Evolutionary conservation across 2,329 filamentous ascomycete genomes (phyloP), one percentile per base, ranked within the genome.

Genomic region (Ophiostoma populinum): DNA sequence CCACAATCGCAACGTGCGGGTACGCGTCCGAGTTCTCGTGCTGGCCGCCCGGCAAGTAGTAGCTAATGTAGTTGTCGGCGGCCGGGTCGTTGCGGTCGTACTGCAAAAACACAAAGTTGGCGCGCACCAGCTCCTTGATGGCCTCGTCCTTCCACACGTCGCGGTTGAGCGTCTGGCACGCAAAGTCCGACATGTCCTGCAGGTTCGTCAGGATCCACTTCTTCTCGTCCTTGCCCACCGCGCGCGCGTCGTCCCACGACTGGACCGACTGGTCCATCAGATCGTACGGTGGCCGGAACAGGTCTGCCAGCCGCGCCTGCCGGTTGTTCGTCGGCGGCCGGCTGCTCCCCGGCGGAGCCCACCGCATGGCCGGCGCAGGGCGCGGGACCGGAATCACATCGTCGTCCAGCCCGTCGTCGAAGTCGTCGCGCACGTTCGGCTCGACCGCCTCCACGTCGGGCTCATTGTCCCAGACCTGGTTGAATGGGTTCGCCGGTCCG

Each of bases 181-280:
- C 80, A 54, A 98, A 98, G 48, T 93, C 76, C 24, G 80, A 80
- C 44, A 81, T 73, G 51, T 98, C 86, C 55, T 98, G 90, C 12
- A 98, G 75, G 52, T 98, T 95, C 42, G 94, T 83, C 46, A 98
- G 57, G 32, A 98, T 70, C 90, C 90, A 98, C 55, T 92, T 94
- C 61, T 83, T 75, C 19, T 76, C 67, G 30, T 85, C 80, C 52
- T 90, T 92, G 40, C 87, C 90, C 46, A 85, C 66, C 12, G 86
- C 71, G 36, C 90, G 73, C 11, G 83, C 90, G 39, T 77, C 68
- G 44, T 93, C 82, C 75, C 82, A 93, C n/a, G 72, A 61, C 2
- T 20, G 27, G 20, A 37, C 30, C 21, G 82, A 55, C 22, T 71
- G 70, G 16, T 72, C 74, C 62, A 98, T 94, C 28, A 98, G 59